Base-by-base conservation (phyloP, 805 yeast species). In the Metschnikowia cubensis region DNA sequence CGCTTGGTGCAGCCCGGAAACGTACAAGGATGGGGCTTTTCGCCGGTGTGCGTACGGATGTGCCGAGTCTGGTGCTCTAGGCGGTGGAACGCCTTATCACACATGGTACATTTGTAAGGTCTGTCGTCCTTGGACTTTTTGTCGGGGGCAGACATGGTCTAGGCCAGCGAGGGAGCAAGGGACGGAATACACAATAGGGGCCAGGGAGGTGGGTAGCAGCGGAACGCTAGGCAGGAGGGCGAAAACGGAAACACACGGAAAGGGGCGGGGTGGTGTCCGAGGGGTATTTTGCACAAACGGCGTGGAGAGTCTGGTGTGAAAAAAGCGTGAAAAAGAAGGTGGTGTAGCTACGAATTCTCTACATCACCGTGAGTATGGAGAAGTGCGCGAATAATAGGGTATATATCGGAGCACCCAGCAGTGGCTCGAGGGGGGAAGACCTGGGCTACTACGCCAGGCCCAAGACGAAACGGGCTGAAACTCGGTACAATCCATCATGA, bases 1-100 rank as follows among this genome's bases (percentile, higher is more conserved):
- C 86, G 76, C 67, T 90, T 89, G 48, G 82, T 67, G 69, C 97
- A 89, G n/a, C 88, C 88, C 1, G 94, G 90, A 58, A 79, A 89
- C 17, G 83, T 79, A 68, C 97, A 89, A 45, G 82, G 83, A 63
- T 87, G 94, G 2, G 96, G 96, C 65, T 89, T 87, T 65, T 89
- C 96, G 44, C 97, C 97, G 0, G 97, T 89, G 69, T 89, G 96
- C 8, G 96, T 89, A 50, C 96, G 75, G 58, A 90, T 85, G 65
- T 89, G 97, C 57, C 97, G 78, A 11, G 96, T 89, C 64, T 88
- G 95, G 66, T 89, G 97, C 66, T 89, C 97, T 43, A 89, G 72
- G 53, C 96, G 77, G 66, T 88, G 92, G 65, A 89, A 89, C 8
- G 95, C 89, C 70, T 89, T 87, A 45, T 81, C 83, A 67, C 97